Base-by-base conservation (phyloP, 2,329 filamentous ascomycete species). In the Penicillium olsonii region DNA sequence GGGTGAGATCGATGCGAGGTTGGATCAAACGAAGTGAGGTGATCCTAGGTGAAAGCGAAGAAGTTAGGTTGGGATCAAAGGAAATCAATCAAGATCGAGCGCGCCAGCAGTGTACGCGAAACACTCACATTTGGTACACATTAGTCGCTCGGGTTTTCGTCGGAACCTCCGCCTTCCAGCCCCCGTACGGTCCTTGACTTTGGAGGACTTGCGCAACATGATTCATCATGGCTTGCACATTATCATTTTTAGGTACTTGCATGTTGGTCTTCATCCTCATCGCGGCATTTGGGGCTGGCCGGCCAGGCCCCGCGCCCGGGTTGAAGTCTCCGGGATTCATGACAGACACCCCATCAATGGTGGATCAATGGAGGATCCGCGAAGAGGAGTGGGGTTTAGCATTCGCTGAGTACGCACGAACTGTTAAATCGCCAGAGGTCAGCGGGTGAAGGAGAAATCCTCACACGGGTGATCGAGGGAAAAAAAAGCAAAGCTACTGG, bases 1-100 rank as follows among this genome's bases (percentile, higher is more conserved):
- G 62, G 29, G 66, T 57, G 6, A 73, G 48, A 38, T 72, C 65
- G 42, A 74, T 67, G 24, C 68, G 68, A 20, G 73, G 72, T 50
- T 75, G 67, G 34, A 77, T 72, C 20, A 78, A 61, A 52, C 73
- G 70, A 45, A 78, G 68, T 34, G 74, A 75, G 26, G 74, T 73
- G 47, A 75, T 71, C 65, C 71, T 75, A 47, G n/a, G 20, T 29
- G 39, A 44, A 38, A 42, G 17, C 41, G 27, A 51, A 54, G 35
- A 61, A 48, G 26, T 37, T 18, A 47, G 42, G n/a, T 19, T 29
- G 50, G 33, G 34, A 17, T n/a, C 29, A 14, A 38, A 37, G 22
- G 43, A 26, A 37, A 20, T 24, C 14, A 20, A 20, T n/a, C 5
- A 31, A 48, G 19, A 22, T 34, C 20, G 19, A 45, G 12, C 31